Base-by-base conservation (phyloP, 2,329 filamentous ascomycete genomes). In the Phialemoniopsis sp. region DNA sequence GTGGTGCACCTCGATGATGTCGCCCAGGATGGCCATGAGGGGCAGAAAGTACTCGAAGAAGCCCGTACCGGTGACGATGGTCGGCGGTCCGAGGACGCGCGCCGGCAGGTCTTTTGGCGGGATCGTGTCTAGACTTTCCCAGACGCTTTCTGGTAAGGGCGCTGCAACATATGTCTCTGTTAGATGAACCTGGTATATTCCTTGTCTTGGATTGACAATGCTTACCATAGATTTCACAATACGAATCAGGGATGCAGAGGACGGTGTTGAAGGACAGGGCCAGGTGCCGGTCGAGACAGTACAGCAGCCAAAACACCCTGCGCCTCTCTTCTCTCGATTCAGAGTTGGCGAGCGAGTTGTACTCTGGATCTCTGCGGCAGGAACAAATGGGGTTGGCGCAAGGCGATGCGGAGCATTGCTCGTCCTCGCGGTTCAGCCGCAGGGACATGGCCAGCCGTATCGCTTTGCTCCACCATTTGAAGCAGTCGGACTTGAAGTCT, bases 31-130 rank as follows among this genome's bases (percentile, higher is more conserved):
- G 1, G 61, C 58, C 63, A 72, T 72, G 2, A 73, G 54, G 0
- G 70, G 70, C 4, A 74, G 52, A 37, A 74, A 73, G 42, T 66
- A 73, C 43, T 72, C 69, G 34, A 73, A 73, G 29, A 72, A 67
- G 1, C 64, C 63, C 4, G 60, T 59, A 1, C 70, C 69, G 1
- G 63, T 61, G 28, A 64, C 57, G 16, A 47, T 53, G 9, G 53
- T 60, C 0, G 64, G 59, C 2, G 69, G 65, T 0, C 68, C 69
- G 4, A 63, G 44, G 1, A 51, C 43, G 8, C 62, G 55, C 1
- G 50, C 44, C 1, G 66, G 64, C 9, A 67, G 47, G 9, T 54
- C 53, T 7, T 48, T 43, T 1, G 50, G 39, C 8, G 53, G 44
- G 3, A 60, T 56, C 2, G 50, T 47, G 30, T 66, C 61, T 2